These are phyloP conservation scores for Aspergillus spinulosporus DNA, from an alignment of 2,329 filamentous ascomycete genomes.

Conservation along the genomic window DNA sequence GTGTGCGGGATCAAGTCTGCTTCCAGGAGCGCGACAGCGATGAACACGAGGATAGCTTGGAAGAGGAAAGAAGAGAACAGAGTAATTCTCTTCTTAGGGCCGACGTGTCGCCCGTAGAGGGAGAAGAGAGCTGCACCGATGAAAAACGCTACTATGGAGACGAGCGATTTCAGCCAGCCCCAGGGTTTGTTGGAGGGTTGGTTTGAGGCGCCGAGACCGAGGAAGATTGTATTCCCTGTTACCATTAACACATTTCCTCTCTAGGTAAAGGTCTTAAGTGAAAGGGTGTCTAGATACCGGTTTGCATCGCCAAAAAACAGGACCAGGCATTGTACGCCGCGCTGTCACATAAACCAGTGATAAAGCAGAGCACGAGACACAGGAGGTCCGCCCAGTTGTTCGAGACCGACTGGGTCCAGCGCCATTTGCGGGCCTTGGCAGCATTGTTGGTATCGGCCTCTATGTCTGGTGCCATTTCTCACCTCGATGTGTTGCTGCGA, in stretches of 20 bases:
- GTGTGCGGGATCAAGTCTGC: conserved; percentile 41
- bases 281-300: conserved; percentile 34
- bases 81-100: conserved; percentile 36
- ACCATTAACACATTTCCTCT: background rate
- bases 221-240: conserved; percentile 50
- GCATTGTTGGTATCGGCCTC: background rate
- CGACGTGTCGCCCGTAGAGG: conserved; percentile 37
- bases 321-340: conserved; percentile 50
- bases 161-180: conserved; percentile 48
- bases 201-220: conserved; percentile 46
- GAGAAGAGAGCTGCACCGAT: conserved; percentile 45
- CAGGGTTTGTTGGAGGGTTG: conserved; percentile 41
- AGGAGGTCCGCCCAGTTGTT: conserved; percentile 38
- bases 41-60: conserved; percentile 41
- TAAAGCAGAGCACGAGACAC: conserved; percentile 42
- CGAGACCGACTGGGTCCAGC: conserved; percentile 34
- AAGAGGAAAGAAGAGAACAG: conserved; percentile 45
- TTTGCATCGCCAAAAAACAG: conserved; percentile 52
- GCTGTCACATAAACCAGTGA: conserved; percentile 48
- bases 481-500: background rate
- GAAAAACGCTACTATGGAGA: conserved; percentile 46
- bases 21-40: conserved; percentile 44
- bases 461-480: background rate
- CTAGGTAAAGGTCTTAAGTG: background rate
- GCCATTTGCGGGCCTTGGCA: conserved; percentile 10